Percentiles rank a stretch among this genome's conserved stretches.
Evolutionary conservation across 2,329 filamentous ascomycete species (phyloP).

Genomic region (Colletotrichum caudatum): DNA sequence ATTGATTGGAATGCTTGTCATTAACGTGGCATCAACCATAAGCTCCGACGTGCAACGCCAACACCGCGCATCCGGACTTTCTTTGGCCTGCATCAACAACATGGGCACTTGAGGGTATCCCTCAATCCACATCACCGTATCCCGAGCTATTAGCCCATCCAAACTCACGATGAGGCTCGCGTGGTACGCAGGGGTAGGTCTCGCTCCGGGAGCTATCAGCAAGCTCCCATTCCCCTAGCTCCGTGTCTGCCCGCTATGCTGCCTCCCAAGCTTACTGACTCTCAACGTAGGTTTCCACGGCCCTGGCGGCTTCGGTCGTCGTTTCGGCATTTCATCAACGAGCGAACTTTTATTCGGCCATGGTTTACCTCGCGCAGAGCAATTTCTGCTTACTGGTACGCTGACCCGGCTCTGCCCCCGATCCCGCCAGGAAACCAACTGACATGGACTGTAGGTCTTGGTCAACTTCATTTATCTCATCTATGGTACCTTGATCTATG

Average conservation of each 20-base stretch:
- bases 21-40: slow-evolving; percentile 51
- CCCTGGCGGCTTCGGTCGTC: slow-evolving; percentile 85
- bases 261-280: slow-evolving; percentile 36
- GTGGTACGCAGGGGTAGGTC: slow-evolving; percentile 71
- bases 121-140: slow-evolving; percentile 40
- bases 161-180: slow-evolving; percentile 67
- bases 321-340: slow-evolving; percentile 93
- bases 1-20: slow-evolving; percentile 40
- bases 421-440: slow-evolving; percentile 5
- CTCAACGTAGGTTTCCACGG: slow-evolving; percentile 76
- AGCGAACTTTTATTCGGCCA: slow-evolving; percentile 98
- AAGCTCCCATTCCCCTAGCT: slow-evolving; percentile 23
- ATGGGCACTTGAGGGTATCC: slow-evolving; percentile 52
- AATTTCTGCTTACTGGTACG: slow-evolving; percentile 92
- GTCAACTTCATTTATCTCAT: slow-evolving; percentile 89
- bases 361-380: slow-evolving; percentile 95
- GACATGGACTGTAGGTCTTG: slow-evolving; percentile 73
- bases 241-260: slow-evolving; percentile 2
- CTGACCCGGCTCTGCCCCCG: slow-evolving; percentile 35
- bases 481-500: slow-evolving; percentile 85
- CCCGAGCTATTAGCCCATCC: slow-evolving; percentile 34
- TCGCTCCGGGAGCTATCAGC: slow-evolving; percentile 4
- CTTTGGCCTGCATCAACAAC: slow-evolving; percentile 44
- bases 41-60: slow-evolving; percentile 35
- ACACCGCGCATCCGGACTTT: slow-evolving; percentile 27